Base-by-base conservation (phyloP, 2,329 filamentous ascomycete species). In the Penicillium sp. region DNA sequence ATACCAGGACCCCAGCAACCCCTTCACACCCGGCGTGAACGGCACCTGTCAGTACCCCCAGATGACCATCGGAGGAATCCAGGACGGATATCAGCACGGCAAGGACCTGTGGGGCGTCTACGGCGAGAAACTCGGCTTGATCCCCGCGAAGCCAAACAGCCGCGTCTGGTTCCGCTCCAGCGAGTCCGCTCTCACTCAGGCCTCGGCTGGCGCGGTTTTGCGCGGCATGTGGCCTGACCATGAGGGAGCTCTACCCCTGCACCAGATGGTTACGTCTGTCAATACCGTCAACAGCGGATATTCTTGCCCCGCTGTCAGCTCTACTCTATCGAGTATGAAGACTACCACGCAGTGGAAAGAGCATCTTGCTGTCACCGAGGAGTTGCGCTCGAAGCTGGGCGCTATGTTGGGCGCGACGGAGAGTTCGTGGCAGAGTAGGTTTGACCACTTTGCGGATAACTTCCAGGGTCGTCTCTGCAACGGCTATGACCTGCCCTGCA, bases 391-490 rank as follows among this genome's bases (percentile, higher is more conserved):
- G 1, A 53, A 50, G 3, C 63, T 76, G 6, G 69, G 66, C 1
- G 62, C 60, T 6, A 72, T 73, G 68, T 63, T 75, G 4, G 68
- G 69, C 7, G 72, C 70, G 3, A 61, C 59, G 3, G 58, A 55
- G 0, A 62, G 60, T 34, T 61, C 62, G 8, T 76, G 74, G 74
- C 66, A 67, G 51, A 54, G 40, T 2, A 75, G 68, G 0, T 75
- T 74, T 38, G 74, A 76, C 39, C 73, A 76, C 56, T 75, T 76
- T 51, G 65, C 70, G 0, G 74, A 76, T 54, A 75, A 76, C 31
- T 76, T 76, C 62, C 74, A 76, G 52, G 73, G 62, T 3, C 70
- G 74, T 2, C 64, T 76, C 5, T 76, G 74, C 49, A 76, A 76
- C 48, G 74, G 74, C 5, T 76, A 76, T 39, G 44, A 64, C 0